These are phyloP conservation scores for Oldenlandia corymbosa DNA, from an alignment of 257 asterid species.

Conservation along the genomic window DNA sequence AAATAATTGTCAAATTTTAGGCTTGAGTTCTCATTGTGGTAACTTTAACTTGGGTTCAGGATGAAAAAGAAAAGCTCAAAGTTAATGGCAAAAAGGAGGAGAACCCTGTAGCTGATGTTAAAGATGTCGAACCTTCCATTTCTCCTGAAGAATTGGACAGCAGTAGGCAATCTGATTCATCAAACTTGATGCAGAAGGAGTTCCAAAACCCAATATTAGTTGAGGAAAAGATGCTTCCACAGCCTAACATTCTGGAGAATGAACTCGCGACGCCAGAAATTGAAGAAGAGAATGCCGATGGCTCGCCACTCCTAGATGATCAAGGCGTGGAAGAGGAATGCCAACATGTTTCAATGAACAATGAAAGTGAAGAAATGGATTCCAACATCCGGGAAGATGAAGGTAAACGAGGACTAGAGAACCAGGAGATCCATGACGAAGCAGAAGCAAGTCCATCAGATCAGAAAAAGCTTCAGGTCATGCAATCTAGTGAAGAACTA, in stretches of 20 bases:
- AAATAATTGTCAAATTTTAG: too few species aligned
- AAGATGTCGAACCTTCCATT: not conserved
- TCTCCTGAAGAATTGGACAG: not conserved
- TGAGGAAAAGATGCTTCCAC: not conserved
- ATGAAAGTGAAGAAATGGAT: not conserved
- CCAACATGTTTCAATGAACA: constrained; percentile 1
- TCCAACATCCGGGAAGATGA: not conserved
- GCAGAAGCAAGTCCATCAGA: constrained; percentile 1
- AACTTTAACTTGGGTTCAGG: constrained; percentile 32
- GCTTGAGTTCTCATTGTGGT: not conserved
- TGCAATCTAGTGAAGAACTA: constrained; percentile 11
- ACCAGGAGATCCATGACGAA: not conserved
- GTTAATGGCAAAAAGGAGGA: constrained; percentile 15
- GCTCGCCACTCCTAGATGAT: not conserved
- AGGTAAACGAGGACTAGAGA: not conserved
- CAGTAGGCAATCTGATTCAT: not conserved
- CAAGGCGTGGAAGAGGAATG: not conserved
- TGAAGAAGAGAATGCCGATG: not conserved
- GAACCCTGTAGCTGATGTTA: not conserved
- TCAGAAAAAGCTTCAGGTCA: not conserved
- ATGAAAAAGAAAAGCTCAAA: constrained; percentile 23
- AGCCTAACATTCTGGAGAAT: not conserved
- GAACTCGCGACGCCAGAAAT: not conserved
- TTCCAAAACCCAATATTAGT: not conserved
- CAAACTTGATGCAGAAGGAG: not conserved